phyloP scores from a whole-genome alignment of 768 basidiomycete species.

The Paxillus ammoniavirescens region DNA sequence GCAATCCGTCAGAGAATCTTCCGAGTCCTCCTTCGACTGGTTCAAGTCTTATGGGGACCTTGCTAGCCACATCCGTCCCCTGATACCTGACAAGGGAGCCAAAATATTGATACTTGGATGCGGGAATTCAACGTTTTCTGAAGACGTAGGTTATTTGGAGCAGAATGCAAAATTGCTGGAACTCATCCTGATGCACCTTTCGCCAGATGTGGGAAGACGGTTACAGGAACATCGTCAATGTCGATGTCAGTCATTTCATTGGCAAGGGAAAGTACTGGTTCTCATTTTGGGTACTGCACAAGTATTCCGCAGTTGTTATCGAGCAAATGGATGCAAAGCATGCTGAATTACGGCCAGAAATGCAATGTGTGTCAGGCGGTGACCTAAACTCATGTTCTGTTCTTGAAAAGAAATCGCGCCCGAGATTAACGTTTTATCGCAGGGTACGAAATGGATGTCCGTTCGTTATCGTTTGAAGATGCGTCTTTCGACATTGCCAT shows the following conservation, averaged over 20 bases:
- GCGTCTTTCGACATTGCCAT: constrained; percentile 75
- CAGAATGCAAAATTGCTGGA: not conserved
- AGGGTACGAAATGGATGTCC: constrained; percentile 89
- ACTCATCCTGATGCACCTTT: constrained; percentile 3
- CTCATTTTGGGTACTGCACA: not conserved
- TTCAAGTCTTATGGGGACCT: constrained; percentile 81
- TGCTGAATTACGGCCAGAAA: constrained; percentile 48
- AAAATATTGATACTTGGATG: constrained; percentile 81
- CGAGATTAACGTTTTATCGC: not conserved
- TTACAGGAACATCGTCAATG: constrained; percentile 75
- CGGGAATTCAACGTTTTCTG: constrained; percentile 78
- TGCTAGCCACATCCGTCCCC: constrained; percentile 53
- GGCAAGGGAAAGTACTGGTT: not conserved
- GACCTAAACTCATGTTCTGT: not conserved
- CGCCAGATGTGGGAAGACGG: constrained; percentile 86
- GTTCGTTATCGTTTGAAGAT: constrained; percentile 56
- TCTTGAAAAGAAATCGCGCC: not conserved
- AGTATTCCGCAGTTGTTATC: constrained; percentile 79
- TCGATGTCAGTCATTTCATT: constrained; percentile 51
- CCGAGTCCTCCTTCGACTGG: constrained; percentile 76
- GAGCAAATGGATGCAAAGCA: constrained; percentile 69
- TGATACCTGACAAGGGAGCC: constrained; percentile 60
- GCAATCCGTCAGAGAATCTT: constrained; percentile 46
- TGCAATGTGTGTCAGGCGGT: constrained; percentile 56
- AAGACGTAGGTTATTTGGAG: constrained; percentile 51